phyloP scores from a whole-genome alignment of 2,329 filamentous ascomycete species.

The Colletotrichum sidae region DNA sequence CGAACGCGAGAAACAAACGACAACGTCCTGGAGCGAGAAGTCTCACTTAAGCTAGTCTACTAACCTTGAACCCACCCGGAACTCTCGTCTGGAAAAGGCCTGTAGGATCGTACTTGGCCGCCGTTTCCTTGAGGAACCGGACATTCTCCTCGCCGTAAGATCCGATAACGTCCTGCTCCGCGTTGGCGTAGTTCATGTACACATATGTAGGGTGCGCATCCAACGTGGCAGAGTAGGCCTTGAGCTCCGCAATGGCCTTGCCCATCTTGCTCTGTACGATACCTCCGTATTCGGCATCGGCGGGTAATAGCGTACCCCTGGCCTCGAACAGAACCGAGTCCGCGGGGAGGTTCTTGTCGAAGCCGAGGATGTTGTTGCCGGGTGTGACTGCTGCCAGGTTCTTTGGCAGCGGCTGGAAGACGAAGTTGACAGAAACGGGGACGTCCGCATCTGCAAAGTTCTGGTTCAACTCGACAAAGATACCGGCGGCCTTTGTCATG shows the following conservation, averaged over 20 bases:
- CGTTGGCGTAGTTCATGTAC: conserved; percentile 32
- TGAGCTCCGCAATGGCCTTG: conserved; percentile 10
- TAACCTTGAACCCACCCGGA: conserved; percentile 18
- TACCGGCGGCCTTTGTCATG: conserved; percentile 17
- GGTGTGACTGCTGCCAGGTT: conserved; percentile 26
- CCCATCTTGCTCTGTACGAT: conserved; percentile 8
- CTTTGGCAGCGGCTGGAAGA: conserved; percentile 32
- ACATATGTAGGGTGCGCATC: conserved; percentile 25
- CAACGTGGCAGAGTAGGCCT: conserved; percentile 8
- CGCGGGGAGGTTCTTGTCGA: conserved; percentile 14
- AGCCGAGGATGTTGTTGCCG: conserved; percentile 18
- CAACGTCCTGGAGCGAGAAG: no score
- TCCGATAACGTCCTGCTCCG: conserved; percentile 16
- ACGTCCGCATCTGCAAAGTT: not conserved
- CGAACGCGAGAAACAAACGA: not conserved
- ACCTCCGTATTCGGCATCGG: conserved; percentile 9
- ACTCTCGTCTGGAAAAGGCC: conserved; percentile 41
- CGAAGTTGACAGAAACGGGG: conserved; percentile 34
- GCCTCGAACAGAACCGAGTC: conserved; percentile 23
- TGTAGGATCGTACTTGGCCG: conserved; percentile 37
- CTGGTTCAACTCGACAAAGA: conserved; percentile 17
- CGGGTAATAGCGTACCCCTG: not conserved
- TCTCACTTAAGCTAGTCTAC: no score
- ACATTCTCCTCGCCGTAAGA: conserved; percentile 22
- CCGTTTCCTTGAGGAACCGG: conserved; percentile 14